These are phyloP conservation scores for Collybiopsis confluens DNA, from an alignment of 768 basidiomycete species.

Conservation along the genomic window DNA sequence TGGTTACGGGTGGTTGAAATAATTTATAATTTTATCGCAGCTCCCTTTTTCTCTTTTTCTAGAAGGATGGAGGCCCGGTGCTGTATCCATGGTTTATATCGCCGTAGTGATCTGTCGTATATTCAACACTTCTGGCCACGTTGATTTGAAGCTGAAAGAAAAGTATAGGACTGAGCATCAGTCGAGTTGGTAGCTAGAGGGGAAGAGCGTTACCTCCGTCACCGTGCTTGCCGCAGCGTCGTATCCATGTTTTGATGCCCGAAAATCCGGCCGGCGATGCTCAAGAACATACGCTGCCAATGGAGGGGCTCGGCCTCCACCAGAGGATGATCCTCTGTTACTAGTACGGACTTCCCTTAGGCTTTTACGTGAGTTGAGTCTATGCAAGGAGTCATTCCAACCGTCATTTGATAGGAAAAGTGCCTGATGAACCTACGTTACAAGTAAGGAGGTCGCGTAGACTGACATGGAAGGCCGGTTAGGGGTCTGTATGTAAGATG, in stretches of 20 bases:
- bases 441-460: conserved; percentile 5
- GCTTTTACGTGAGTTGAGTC: conserved; percentile 4
- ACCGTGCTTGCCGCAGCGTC: background rate
- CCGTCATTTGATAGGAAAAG: background rate
- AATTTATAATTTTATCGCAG: no score
- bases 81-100: no score
- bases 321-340: background rate
- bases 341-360: background rate
- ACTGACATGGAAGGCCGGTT: background rate
- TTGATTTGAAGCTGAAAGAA: conserved; percentile 5
- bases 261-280: background rate
- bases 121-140: conserved; percentile 7
- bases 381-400: no score
- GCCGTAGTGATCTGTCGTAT: conserved; percentile 10
- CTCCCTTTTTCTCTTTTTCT: no score
- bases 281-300: conserved; percentile 1
- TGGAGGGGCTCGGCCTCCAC: background rate
- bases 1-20: no score
- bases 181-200: background rate
- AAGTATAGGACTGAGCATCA: background rate
- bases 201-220: background rate
- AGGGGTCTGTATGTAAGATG: background rate
- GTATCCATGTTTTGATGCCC: background rate
- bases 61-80: no score
- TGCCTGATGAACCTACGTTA: background rate